These are phyloP conservation scores for Wickerhamomyces hampshirensis DNA, from an alignment of 805 yeast species.

Conservation along the genomic window DNA sequence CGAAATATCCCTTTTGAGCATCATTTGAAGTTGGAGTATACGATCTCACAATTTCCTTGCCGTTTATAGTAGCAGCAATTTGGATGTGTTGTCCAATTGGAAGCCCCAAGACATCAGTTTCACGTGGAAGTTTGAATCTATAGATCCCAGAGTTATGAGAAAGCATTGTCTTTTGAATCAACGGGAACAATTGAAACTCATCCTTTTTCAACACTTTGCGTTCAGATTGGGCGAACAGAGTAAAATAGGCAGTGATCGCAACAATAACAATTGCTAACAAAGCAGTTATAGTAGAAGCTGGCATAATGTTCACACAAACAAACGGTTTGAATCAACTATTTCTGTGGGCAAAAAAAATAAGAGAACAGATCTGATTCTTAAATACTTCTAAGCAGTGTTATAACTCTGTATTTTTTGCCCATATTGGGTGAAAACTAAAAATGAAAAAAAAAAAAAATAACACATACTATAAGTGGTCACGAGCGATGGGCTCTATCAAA, in stretches of 20 bases:
- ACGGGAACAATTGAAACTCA: conserved; percentile 71
- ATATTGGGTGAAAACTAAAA: background rate
- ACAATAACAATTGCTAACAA: conserved; percentile 6
- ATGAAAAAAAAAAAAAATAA: too few relatives aligned
- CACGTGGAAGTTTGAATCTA: conserved; percentile 76
- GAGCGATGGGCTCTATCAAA: background rate
- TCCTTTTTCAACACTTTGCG: conserved; percentile 53
- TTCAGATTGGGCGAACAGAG: conserved; percentile 4
- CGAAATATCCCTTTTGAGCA: conserved; percentile 76
- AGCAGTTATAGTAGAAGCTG: background rate
- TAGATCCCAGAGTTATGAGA: conserved; percentile 80
- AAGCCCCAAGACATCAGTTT: conserved; percentile 72
- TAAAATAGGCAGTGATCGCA: conserved; percentile 6
- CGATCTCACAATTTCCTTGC: conserved; percentile 76
- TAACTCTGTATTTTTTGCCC: background rate
- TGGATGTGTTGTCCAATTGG: conserved; percentile 95
- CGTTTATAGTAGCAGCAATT: conserved; percentile 69
- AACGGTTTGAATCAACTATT: too few relatives aligned
- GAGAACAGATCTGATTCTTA: too few relatives aligned
- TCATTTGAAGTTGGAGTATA: conserved; percentile 88
- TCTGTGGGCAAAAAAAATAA: too few relatives aligned
- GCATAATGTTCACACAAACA: too few relatives aligned
- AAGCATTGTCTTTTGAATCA: conserved; percentile 69
- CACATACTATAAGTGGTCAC: background rate
- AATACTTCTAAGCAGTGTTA: too few relatives aligned